Base-by-base conservation (phyloP, 2,329 filamentous ascomycete genomes). In the Arthrobotrys conoides region DNA sequence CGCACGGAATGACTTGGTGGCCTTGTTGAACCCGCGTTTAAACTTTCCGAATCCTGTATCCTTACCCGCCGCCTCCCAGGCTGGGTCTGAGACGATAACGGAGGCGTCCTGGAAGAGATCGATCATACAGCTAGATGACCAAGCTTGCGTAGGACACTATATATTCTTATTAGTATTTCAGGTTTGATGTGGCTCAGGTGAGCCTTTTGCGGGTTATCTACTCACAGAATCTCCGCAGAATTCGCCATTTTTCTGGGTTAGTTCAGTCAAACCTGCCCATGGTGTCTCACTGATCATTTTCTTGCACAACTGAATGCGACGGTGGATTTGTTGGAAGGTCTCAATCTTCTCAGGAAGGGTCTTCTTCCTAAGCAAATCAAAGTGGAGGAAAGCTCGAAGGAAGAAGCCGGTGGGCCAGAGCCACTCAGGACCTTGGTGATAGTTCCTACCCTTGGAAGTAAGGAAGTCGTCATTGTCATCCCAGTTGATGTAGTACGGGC, bases 341-440 rank as follows among this genome's bases (percentile, higher is more conserved):
- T 98, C 96, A 0, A 91, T 91, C 36, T 91, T 89, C 80, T 92
- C 93, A 82, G 93, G 89, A 3, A 85, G 83, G 0, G 87, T 89
- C 80, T 88, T 88, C 61, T 93, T 88, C 33, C 94, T 88, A 86
- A 89, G 88, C 63, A 98, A 86, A 83, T 97, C 94, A 83, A 98
- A 98, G 84, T 94, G 92, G 80, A 99, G 88, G 80, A 99, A 86
- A 0, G 96, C 96, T 61, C 96, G 91, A 22, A 97, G 87, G 87
- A 97, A 99, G 87, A 94, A 99, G 3, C 96, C 96, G 0, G 93
- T 95, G 0, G 95, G 96, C 96, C 96, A 99, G 24, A 97, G 86
- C 96, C 96, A 99, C 84, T 99, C 96, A 0, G 96, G 96, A 3
- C 96, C 96, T 84, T 98, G 95, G 84, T 99, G 96, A 85, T 99